Base-by-base conservation (phyloP, 805 yeast species). In the Priceomyces fermenticarens region DNA sequence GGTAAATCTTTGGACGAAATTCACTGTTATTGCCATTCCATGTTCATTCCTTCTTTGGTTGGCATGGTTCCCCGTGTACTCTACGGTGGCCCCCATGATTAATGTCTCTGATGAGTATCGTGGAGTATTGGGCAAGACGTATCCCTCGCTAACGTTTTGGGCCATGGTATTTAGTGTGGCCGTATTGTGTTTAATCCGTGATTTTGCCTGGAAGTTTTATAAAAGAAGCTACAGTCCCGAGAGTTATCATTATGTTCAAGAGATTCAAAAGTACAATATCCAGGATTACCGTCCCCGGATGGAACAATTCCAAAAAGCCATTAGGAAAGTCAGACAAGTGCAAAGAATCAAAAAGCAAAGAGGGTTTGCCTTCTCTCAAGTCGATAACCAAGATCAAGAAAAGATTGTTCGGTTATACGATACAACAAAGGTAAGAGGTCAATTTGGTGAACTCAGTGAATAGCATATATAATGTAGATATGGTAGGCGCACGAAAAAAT, bases 291-390 rank as follows among this genome's bases (percentile, higher is more conserved):
- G 96, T 49, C 99, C 99, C n/a, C 80, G 97, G 52, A 81, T 90
- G 77, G 96, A 89, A 52, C 95, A 90, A 48, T 93, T 93, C 74
- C 99, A 93, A 63, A 89, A 85, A 61, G 97, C 98, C 4, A 93
- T 93, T 42, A 77, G 98, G 57, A 93, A 89, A 58, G 98, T 93
- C 16, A 83, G 99, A 64, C 99, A 95, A 64, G 98, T 93, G 30
- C 96, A 91, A 63, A 78, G 99, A 63, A 91, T 93, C 87, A 86
- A 95, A 60, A 93, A 93, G 57, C 99, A 93, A 66, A 82, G 98
- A 65, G 99, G 99, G 4, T 93, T 88, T 72, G 99, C 99, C 1
- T 93, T 93, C 55, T 89, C 97, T 5, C 98, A 93, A 63, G 89
- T 86, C 35, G 96, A 88, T 48, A 67, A 67, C 41, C 96, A 87